Base-by-base conservation (phyloP, 768 basidiomycete species). In the Podaxis mareebaensis region DNA sequence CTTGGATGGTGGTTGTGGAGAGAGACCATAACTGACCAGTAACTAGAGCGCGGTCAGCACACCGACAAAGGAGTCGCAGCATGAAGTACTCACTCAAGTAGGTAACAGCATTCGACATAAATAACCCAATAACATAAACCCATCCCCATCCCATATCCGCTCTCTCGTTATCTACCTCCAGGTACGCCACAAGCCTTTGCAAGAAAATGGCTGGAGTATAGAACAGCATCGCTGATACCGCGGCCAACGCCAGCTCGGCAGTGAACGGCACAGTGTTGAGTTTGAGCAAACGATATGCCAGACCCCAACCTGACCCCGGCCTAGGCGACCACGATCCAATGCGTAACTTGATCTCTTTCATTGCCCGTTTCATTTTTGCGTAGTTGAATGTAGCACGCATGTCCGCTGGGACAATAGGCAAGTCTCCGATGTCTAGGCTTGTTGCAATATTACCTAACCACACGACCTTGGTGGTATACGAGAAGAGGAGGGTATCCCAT, bases 391-490 rank as follows among this genome's bases (percentile, higher is more conserved):
- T 80, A 0, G 83, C 79, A 33, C 95, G 91, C 85, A 94, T 88
- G 67, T 83, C 73, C 0, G 81, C 85, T 0, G 91, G 85, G 8
- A 95, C 83, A 59, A 96, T 87, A 4, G 95, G 95, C 33, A 97
- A 78, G 71, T 97, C 94, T 64, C 88, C 93, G 22, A 94, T 92
- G 67, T 96, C 92, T 52, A 96, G 82, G 63, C 84, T 89, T 61
- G 84, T 81, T 1, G 89, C 80, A 2, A 79, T 80, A 74, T 93
- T 86, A 2, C 93, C 95, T 46, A 95, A 86, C 84, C 88, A 87
- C 60, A 96, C 86, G 13, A 97, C 92, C 64, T 90, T 88, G 0
- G 93, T 95, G 40, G 91, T 93, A 72, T 94, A 95, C 15, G 87
- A 87, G 74, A 97, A 97, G n/a, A 95, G 75, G 4, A 97, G 74